These are phyloP conservation scores for Rhinocladiella similis DNA, from an alignment of 2,329 filamentous ascomycete species.

Conservation along the genomic window DNA sequence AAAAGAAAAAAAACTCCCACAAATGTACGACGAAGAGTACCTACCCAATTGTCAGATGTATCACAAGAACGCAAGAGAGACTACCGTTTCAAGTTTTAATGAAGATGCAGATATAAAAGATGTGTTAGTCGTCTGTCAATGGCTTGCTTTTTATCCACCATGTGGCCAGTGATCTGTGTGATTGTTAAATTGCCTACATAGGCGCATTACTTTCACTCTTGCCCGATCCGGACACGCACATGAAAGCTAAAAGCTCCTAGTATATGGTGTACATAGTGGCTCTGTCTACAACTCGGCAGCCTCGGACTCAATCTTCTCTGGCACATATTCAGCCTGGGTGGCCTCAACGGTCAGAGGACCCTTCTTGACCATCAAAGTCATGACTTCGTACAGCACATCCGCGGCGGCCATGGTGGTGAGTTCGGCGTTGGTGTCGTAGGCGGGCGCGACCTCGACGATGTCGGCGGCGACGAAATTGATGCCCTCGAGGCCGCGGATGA, in stretches of 20 bases:
- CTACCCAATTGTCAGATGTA: background rate
- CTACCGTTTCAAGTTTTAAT: background rate
- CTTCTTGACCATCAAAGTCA: slow-evolving; percentile 80
- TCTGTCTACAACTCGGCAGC: background rate
- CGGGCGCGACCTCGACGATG: slow-evolving; percentile 62
- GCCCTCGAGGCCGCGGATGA: slow-evolving; percentile 59
- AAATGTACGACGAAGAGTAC: too few species aligned
- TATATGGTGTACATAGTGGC: background rate
- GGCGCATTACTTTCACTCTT: too few species aligned
- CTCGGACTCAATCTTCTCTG: background rate
- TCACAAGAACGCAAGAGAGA: background rate
- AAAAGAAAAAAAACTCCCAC: too few species aligned
- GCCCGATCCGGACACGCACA: too few species aligned
- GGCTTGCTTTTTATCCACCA: too few species aligned
- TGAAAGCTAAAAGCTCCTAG: too few species aligned
- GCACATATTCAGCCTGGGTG: slow-evolving; percentile 10
- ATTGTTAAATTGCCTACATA: too few species aligned
- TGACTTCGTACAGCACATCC: slow-evolving; percentile 73
- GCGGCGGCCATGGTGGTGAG: slow-evolving; percentile 53
- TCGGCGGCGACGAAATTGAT: slow-evolving; percentile 61
- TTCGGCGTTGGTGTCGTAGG: slow-evolving; percentile 63
- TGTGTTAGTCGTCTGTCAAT: background rate
- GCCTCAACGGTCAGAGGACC: slow-evolving; percentile 59
- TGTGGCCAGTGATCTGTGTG: too few species aligned
- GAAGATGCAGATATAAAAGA: background rate